Evolutionary conservation across 2,329 filamentous ascomycete species (phyloP).

Genomic region (Microdochium paspali): DNA sequence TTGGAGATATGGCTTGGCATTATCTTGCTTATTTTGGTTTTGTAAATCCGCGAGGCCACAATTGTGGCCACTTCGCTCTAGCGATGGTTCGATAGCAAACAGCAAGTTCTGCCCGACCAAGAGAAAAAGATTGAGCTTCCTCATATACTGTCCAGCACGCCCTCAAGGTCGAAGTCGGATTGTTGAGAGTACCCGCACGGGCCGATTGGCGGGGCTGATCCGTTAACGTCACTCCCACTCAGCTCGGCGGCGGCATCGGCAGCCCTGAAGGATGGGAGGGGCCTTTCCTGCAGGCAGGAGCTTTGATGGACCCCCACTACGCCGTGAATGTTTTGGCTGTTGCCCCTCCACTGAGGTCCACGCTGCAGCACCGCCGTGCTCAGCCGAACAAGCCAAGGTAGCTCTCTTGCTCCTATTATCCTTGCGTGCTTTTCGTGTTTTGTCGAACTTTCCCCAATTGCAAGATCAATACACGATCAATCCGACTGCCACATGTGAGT

Average conservation of each 20-base stretch:
- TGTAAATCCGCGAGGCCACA: no score
- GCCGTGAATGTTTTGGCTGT: not conserved
- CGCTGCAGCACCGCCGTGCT: not conserved
- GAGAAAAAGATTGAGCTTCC: no score
- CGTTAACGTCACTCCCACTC: no score
- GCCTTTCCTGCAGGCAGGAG: not conserved
- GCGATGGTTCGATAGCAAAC: no score
- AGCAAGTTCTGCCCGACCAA: no score
- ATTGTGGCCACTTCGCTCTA: no score
- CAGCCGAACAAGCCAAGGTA: no score
- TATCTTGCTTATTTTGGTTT: no score
- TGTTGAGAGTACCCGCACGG: not conserved
- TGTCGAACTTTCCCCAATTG: not conserved
- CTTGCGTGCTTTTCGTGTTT: conserved; percentile 8
- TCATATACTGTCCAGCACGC: no score
- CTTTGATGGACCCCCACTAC: no score
- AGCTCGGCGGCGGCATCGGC: not conserved
- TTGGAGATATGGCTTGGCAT: no score
- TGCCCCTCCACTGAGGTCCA: not conserved
- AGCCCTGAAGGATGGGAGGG: not conserved
- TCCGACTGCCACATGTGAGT: not conserved
- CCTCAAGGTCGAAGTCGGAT: not conserved
- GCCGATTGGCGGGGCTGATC: not conserved
- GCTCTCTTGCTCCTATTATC: conserved; percentile 12
- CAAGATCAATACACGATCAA: not conserved